Conservation (phyloP, 2,329 filamentous ascomycete genomes). For the Penicillium vulpinum region DNA sequence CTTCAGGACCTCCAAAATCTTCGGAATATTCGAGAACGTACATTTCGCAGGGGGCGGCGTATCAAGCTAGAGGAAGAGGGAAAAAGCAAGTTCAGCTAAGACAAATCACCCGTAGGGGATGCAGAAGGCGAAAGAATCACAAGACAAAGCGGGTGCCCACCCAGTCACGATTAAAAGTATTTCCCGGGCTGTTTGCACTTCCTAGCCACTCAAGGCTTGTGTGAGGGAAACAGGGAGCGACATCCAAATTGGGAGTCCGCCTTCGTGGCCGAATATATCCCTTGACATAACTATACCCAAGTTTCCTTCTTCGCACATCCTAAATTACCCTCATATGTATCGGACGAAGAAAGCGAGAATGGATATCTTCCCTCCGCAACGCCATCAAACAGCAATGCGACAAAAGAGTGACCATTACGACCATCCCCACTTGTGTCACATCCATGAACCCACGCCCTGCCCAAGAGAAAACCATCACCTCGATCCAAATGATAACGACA, state of each 20-base stretch:
- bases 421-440: background rate
- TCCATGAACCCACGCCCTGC: background rate
- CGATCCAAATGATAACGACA: background rate
- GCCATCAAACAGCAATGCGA: background rate
- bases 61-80: background rate
- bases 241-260: background rate
- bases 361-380: background rate
- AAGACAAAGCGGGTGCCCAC: background rate
- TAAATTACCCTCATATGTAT: background rate
- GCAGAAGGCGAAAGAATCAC: background rate
- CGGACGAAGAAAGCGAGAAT: background rate
- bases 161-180: background rate
- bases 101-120: too few species aligned
- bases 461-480: background rate
- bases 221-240: background rate
- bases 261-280: background rate
- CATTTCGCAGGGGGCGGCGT: background rate
- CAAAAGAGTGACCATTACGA: background rate
- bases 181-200: background rate
- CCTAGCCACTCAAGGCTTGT: background rate
- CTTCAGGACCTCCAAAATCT: constrained; percentile 1
- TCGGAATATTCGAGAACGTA: constrained; percentile 5
- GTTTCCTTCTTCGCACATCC: background rate
- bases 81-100: background rate
- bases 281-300: background rate